Base-by-base conservation (phyloP, 2,329 filamentous ascomycete species). In the Chalaropsis ovoidea region DNA sequence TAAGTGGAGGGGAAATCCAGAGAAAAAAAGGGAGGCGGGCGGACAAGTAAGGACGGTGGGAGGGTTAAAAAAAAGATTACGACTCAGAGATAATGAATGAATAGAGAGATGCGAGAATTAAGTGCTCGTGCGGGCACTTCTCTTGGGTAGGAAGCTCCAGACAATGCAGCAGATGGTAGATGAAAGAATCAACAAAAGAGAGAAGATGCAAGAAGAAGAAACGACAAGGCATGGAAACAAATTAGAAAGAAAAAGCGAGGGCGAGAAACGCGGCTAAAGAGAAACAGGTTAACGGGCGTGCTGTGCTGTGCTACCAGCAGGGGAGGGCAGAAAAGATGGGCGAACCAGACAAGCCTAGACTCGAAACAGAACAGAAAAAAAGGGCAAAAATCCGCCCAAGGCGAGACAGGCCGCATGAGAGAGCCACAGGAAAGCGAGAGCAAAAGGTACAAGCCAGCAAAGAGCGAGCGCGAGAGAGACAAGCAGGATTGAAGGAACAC, bases 401-500 rank as follows among this genome's bases (percentile, higher is more conserved):
- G 7, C 11, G 7, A 43, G 42, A 43, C 42, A 43, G 13, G 42
- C 42, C 42, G 4, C 31, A 15, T 13, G 13, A 43, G 42, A 43
- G 13, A 43, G 42, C 7, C 42, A 43, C 42, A 43, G 17, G 6
- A 15, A 43, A n/a, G 13, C 52, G 27, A 56, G 24, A 31, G 31
- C 31, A 31, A 31, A 31, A 31, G 31, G 6, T n/a, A n/a, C n/a
- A n/a, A n/a, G n/a, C n/a, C n/a, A n/a, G n/a, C n/a, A n/a, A n/a
- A n/a, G n/a, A n/a, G n/a, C n/a, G n/a, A n/a, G n/a, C n/a, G 31
- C 2, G 6, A 24, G 24, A 56, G 24, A 56, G 52, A 56, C 52
- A n/a, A 19, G 52, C 52, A 56, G 52, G 52, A 56, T 56, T 31
- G 52, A 56, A 56, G 52, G 52, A 56, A 56, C 52, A 56, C 52